Conservation (phyloP, 305 asterid species). For the Plantago coronopus region DNA sequence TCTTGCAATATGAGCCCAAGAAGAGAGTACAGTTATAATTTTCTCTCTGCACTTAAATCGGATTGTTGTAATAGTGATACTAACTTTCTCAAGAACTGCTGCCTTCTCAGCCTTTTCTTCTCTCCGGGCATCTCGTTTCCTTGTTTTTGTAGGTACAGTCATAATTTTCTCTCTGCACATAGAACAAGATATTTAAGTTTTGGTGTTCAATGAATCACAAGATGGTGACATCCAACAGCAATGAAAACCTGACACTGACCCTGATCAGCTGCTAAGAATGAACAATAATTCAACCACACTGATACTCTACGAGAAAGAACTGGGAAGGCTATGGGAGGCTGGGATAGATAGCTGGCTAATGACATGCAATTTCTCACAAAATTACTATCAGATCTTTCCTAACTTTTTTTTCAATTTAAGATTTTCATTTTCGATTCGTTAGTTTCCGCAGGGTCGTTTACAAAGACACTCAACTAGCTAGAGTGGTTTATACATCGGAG, state of each 20-base stretch:
- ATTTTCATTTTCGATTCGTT: too few species aligned
- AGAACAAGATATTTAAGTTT: neutral
- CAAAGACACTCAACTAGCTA: too few species aligned
- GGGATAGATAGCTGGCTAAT: neutral
- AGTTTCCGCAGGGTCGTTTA: too few species aligned
- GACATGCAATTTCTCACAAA: neutral
- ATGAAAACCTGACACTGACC: neutral
- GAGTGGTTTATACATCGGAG: too few species aligned
- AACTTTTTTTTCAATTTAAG: too few species aligned
- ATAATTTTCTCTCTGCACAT: conserved; percentile 69
- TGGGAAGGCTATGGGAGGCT: neutral
- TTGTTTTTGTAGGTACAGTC: conserved; percentile 73
- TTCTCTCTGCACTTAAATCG: neutral
- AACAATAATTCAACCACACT: neutral
- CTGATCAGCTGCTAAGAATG: neutral
- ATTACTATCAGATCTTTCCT: too few species aligned
- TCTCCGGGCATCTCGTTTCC: conserved; percentile 79
- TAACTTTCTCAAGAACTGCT: conserved; percentile 72
- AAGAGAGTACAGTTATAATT: conserved; percentile 2
- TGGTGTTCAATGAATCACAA: neutral
- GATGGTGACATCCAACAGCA: neutral
- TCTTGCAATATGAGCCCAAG: conserved; percentile 3
- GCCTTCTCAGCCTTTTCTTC: conserved; percentile 89
- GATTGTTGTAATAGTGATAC: conserved; percentile 6
- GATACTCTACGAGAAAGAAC: neutral